Base-by-base conservation (phyloP, 2,329 filamentous ascomycete genomes). In the Colletotrichum sidae region DNA sequence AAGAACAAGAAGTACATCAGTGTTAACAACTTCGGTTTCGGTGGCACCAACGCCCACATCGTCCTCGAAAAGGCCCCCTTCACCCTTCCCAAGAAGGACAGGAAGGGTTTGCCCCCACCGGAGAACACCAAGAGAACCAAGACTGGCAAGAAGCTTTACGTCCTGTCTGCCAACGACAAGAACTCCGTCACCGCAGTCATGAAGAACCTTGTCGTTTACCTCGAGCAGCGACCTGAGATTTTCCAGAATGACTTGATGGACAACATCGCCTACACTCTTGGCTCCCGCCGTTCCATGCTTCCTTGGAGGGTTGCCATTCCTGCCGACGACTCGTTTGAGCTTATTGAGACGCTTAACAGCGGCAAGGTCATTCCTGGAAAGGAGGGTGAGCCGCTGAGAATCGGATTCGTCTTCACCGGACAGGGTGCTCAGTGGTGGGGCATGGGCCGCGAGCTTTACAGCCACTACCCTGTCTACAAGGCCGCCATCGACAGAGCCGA, bases 1-100 rank as follows among this genome's bases (percentile, higher is more conserved):
- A 76, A 73, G 49, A 77, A 78, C 47, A 85, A 85, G 76, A 81
- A 80, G 67, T 83, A 80, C 69, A 78, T 84, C 64, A 84, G 82
- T 67, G 75, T 85, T 64, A 84, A 84, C 65, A 65, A 52, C 51
- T 85, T 84, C 53, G 82, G 82, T 0, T 83, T 79, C 34, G 81
- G 80, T 17, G 80, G 77, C 47, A 79, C 81, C 12, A 84, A 84
- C 68, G 79, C 78, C 4, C 81, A 83, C 68, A 75, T 61, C n/a
- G 76, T 84, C 2, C 69, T 82, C 9, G 76, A 78, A 60, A 74
- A 74, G 25, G 75, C 79, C 1, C 77, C 80, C 0, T 78, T 78
- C 60, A 39, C 55, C 4, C 53, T 59, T 11, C 37, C 58, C 10
- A 60, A 56, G 34, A 63, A 51, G 41, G 54, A 65, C 38, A 74